Evolutionary conservation across 768 basidiomycete species (phyloP).

Genomic region (Tephrocybe sp.): DNA sequence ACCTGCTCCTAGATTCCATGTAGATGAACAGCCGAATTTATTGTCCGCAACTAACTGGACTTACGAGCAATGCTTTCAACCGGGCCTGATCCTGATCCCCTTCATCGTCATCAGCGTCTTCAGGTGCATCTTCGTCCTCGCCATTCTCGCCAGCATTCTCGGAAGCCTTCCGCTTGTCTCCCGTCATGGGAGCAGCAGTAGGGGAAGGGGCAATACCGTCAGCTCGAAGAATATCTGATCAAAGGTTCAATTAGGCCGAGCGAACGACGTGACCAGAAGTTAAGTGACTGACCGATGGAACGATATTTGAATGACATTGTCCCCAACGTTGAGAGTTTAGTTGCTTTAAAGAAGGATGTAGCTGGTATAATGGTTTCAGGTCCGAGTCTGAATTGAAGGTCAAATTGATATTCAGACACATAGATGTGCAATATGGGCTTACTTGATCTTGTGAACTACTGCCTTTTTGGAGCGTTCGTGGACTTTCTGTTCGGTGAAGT

Average conservation of each 20-base stretch:
- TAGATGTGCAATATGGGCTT: neutral
- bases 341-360: neutral
- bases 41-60: no score
- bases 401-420: neutral
- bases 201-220: constrained; percentile 9
- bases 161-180: constrained; percentile 6
- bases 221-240: constrained; percentile 11
- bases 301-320: constrained; percentile 15
- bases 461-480: constrained; percentile 13
- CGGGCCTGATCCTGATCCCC: no score
- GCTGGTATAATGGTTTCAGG: neutral
- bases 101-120: neutral
- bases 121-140: no score
- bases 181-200: neutral
- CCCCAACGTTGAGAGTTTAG: neutral
- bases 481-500: neutral
- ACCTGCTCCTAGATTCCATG: neutral
- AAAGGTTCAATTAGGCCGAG: neutral
- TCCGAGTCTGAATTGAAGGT: neutral
- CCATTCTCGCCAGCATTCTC: no score
- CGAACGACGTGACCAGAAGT: neutral
- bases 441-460: constrained; percentile 8
- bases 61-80: no score
- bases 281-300: constrained; percentile 17
- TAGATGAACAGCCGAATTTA: neutral